Evolutionary conservation across 495 filamentous ascomycete species (phyloP), one percentile per base, ranked within the genome.

Genomic region (Antarctomyces pellizariae): DNA sequence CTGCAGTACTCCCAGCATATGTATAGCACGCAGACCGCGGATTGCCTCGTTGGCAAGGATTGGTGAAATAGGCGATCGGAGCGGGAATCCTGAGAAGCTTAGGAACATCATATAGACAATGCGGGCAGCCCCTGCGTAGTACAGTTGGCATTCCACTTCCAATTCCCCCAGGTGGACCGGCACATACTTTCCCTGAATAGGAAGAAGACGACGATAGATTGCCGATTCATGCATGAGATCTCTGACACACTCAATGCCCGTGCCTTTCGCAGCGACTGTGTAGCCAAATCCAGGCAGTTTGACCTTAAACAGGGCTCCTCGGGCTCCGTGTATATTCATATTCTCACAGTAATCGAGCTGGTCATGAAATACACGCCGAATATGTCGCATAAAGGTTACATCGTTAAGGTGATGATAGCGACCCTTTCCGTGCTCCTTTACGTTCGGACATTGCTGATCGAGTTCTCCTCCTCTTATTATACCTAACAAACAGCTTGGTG

Each of bases 271-370:
- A n/a, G 43, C 44, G 32, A 53, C 32, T 9, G 42, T 50, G 29
- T 54, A 53, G 23, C 50, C 46, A 33, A 53, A 43, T 6, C 46
- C 49, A 34, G 29, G 34, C 18, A 51, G 32, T 13, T 39, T 49
- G 26, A 47, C 38, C 23, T 39, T 44, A 21, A 48, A 46, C 24
- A 46, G 38, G 7, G 34, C 45, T 10, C 45, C 41, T 9, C 36
- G 36, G 2, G 32, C 36, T 5, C 49, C 42, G 24, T 41, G 38
- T 3, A 35, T 15, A 20, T 42, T 34, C 16, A 53, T 22, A 22
- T 43, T 48, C 29, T 48, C 29, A 29, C 32, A 49, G n/a, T n/a
- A n/a, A n/a, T n/a, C n/a, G n/a, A n/a, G 18, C 42, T 33, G 7
- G 35, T 35, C n/a, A n/a, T n/a, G n/a, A n/a, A n/a, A n/a, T n/a